A percentile compares a stretch with the other conserved stretches of the same genome.
Conservation (phyloP, 1,284 basidiomycete genomes). For the Marasmius sp. region DNA sequence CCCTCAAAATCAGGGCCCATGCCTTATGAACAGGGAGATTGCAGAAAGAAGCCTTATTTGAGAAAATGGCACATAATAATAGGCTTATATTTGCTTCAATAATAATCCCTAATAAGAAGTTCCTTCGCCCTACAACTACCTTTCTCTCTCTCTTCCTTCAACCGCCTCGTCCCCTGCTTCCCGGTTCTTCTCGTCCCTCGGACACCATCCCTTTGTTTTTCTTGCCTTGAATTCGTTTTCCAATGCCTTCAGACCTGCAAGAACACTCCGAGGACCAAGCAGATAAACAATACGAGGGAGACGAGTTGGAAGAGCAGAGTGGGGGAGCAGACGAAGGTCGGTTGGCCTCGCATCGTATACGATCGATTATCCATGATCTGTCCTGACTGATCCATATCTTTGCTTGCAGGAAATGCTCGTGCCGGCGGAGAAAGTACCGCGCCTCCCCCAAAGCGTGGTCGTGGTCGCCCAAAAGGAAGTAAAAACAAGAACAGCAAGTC, state of each 20-base stretch:
- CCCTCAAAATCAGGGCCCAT: slow-evolving; percentile 56
- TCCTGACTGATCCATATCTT: slow-evolving; percentile 19
- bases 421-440: slow-evolving; percentile 17
- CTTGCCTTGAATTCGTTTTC: slow-evolving; percentile 16
- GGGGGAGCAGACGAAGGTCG: slow-evolving; percentile 37
- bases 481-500: slow-evolving; percentile 85
- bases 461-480: slow-evolving; percentile 78
- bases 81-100: slow-evolving; percentile 49
- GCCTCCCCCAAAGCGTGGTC: slow-evolving; percentile 61
- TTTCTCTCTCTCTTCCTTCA: slow-evolving; percentile 52
- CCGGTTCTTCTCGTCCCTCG: slow-evolving; percentile 26
- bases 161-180: slow-evolving; percentile 47
- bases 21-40: slow-evolving; percentile 47
- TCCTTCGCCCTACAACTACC: slow-evolving; percentile 35
- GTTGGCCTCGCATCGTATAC: slow-evolving; percentile 16
- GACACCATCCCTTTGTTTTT: slow-evolving; percentile 24
- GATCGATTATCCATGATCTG: slow-evolving; percentile 24
- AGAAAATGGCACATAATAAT: slow-evolving; percentile 45
- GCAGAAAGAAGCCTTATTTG: slow-evolving; percentile 39
- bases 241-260: slow-evolving; percentile 43
- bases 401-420: slow-evolving; percentile 21
- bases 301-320: slow-evolving; percentile 39
- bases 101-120: slow-evolving; percentile 53
- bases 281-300: slow-evolving; percentile 35
- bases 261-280: slow-evolving; percentile 36